These are phyloP conservation scores for Populus davidiana DNA, from an alignment of 345 rosid species.

Conservation along the genomic window DNA sequence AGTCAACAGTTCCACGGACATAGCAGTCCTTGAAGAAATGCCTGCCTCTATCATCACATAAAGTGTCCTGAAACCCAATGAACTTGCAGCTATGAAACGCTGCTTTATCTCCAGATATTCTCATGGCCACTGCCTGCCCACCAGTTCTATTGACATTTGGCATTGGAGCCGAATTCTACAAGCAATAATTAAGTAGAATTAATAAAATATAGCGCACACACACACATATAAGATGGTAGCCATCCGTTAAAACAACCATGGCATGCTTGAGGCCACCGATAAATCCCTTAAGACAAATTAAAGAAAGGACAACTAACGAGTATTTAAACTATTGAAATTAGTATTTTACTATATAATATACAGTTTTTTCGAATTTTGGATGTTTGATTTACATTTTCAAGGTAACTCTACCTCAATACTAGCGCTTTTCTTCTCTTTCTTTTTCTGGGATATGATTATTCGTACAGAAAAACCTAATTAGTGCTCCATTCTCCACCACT, in stretches of 20 bases:
- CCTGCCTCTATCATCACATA: constrained; percentile 45
- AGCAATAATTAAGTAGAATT: not conserved
- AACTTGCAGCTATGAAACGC: constrained; percentile 43
- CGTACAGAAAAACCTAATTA: not conserved
- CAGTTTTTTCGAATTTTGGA: no score
- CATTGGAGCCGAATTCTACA: constrained; percentile 45
- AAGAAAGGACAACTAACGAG: no score
- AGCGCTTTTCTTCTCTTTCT: not conserved
- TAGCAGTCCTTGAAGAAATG: constrained; percentile 46
- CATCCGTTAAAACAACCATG: no score
- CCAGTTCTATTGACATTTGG: constrained; percentile 37
- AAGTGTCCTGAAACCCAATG: constrained; percentile 50
- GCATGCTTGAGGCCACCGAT: no score
- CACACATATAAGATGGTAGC: no score
- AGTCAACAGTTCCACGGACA: constrained; percentile 47
- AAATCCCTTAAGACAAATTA: no score
- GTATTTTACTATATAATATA: no score
- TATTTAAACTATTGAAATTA: no score
- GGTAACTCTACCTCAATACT: not conserved
- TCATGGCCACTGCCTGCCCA: constrained; percentile 48
- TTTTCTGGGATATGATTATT: not conserved
- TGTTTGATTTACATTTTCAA: no score
- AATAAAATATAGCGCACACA: no score
- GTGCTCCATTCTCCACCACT: not conserved
- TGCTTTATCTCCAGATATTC: constrained; percentile 45